Evolutionary conservation across 768 basidiomycete species (phyloP).

Genomic region (Pisolithus tinctorius): DNA sequence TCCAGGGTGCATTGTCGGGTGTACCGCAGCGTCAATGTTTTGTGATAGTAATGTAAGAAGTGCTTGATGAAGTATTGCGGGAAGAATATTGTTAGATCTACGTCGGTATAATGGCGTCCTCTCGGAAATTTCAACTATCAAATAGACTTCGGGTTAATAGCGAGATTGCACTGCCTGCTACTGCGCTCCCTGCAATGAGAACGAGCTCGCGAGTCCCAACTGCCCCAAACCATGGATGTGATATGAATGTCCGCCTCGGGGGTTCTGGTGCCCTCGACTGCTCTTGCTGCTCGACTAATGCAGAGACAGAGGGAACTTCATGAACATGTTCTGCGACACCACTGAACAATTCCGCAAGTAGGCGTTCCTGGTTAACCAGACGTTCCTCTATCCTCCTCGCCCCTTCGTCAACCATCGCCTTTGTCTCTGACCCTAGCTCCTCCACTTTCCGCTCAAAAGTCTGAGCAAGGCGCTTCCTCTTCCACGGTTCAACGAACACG

Average conservation of each 20-base stretch:
- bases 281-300: conserved; percentile 5
- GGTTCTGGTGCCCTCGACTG: conserved; percentile 1
- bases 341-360: conserved; percentile 25
- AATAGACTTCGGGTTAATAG: conserved; percentile 18
- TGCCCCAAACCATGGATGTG: conserved; percentile 7
- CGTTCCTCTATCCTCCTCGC: conserved; percentile 42
- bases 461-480: conserved; percentile 76
- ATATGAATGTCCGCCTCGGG: conserved; percentile 8
- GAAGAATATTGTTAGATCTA: background rate
- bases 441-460: conserved; percentile 82
- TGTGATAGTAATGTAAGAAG: background rate
- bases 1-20: conserved; percentile 24
- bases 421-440: conserved; percentile 41
- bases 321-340: conserved; percentile 10
- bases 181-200: conserved; percentile 24
- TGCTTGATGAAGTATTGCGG: conserved; percentile 3
- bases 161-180: conserved; percentile 19
- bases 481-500: conserved; percentile 93
- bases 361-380: conserved; percentile 41
- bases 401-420: conserved; percentile 39
- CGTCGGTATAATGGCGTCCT: background rate
- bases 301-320: background rate
- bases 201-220: conserved; percentile 16
- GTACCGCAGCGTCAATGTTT: conserved; percentile 19
- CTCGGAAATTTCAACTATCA: conserved; percentile 1